Evolutionary conservation across 352 stramenopile genomes (phyloP), one percentile per base, ranked within the genome.

Genomic region (Globisporangium cystogenes): DNA sequence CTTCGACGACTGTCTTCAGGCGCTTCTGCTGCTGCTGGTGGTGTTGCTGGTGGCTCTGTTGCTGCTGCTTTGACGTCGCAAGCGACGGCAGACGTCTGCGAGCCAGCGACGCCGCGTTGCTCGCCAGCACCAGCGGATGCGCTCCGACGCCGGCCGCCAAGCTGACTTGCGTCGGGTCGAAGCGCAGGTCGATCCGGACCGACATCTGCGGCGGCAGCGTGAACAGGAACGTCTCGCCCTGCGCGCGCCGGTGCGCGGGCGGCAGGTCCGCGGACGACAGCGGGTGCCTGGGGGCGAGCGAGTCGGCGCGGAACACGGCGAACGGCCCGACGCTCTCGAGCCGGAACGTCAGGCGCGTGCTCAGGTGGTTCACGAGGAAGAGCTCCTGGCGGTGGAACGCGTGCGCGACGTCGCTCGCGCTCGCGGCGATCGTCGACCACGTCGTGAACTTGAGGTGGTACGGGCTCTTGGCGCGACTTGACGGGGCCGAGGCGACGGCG

Each of bases 371-470:
- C 0, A 78, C 60, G 12, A 93, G 64, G 29, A 68, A 68, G 15
- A 91, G 29, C 35, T 86, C 64, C 14, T 70, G 67, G 8, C 57
- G 67, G 41, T 89, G 80, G 49, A 80, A 85, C 2, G 50, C 44
- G 48, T 90, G 70, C 26, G 59, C 56, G 20, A 35, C 43, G 23
- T 60, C 41, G 41, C 15, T 46, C 11, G 39, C n/a, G 2, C 23
- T 53, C 18, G 59, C 57, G 21, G 71, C 52, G 14, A 86, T 43
- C 15, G 76, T 87, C 14, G 74, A 85, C 80, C 78, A 93, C 21
- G 78, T 91, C 41, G 74, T 86, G 58, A 93, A 93, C 48, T 74
- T 76, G 62, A 86, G 62, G 53, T 85, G 72, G 37, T 83, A 82
- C 26, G 43, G 35, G n/a, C n/a, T 27, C 45, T 21, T 16, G 31